Conservation (phyloP, 768 basidiomycete genomes). For the Psilocybe subaeruginosa region DNA sequence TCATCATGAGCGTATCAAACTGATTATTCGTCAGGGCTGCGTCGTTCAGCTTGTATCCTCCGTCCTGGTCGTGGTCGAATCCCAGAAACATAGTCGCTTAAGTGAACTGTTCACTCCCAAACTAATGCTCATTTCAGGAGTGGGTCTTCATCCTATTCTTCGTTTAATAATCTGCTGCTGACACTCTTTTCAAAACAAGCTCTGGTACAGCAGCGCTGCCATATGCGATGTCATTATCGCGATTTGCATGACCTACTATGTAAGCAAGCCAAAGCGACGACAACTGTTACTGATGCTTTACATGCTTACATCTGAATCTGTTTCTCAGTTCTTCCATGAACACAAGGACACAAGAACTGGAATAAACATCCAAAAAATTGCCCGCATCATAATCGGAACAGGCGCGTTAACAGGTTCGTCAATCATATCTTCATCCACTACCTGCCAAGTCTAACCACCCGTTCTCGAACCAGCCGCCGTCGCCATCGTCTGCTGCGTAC, state of each 20-base stretch:
- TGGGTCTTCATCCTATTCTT: neutral
- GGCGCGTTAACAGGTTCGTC: slow-evolving; percentile 1
- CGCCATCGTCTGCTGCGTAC: neutral
- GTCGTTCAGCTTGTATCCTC: neutral
- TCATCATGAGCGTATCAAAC: too few species aligned
- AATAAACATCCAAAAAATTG: neutral
- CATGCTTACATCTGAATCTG: too few species aligned
- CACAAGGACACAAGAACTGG: neutral
- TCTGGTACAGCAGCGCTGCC: slow-evolving; percentile 7
- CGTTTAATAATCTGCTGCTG: neutral
- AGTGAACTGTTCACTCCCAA: slow-evolving; percentile 3
- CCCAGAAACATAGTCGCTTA: neutral
- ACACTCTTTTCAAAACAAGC: neutral
- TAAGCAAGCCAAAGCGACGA: neutral
- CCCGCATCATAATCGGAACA: neutral
- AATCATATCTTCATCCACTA: neutral
- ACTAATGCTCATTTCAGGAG: neutral
- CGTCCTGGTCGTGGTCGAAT: neutral
- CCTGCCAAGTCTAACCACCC: neutral
- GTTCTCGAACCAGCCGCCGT: neutral
- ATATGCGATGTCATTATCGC: slow-evolving; percentile 7
- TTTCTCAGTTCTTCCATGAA: neutral
- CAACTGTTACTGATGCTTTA: too few species aligned
- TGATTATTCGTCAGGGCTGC: neutral
- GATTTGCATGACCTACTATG: slow-evolving; percentile 4